A percentile compares a stretch with the other conserved stretches of the same genome.
Evolutionary conservation across 352 stramenopile species (phyloP).

Genomic region (Phytophthora pseudosyringae): DNA sequence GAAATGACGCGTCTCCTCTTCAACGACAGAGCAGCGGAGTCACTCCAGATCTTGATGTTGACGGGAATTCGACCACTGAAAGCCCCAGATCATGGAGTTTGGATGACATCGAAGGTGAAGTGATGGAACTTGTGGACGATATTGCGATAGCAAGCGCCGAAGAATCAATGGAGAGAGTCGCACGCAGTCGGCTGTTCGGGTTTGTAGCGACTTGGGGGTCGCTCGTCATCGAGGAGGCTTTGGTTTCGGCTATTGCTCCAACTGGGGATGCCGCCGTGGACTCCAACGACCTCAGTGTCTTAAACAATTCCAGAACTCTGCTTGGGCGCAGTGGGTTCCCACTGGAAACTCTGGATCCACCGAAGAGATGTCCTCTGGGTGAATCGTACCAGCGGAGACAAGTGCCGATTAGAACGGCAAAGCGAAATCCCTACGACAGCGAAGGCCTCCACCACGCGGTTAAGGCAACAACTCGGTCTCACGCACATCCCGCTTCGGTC

Average conservation of each 20-base stretch:
- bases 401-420: constrained; percentile 25
- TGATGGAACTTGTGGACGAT: constrained; percentile 33
- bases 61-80: background rate
- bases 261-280: constrained; percentile 25
- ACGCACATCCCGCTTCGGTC: constrained; percentile 20
- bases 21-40: background rate
- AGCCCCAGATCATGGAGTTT: constrained; percentile 8
- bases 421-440: constrained; percentile 18
- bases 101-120: constrained; percentile 40
- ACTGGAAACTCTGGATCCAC: constrained; percentile 17
- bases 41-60: background rate
- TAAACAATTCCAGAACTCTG: constrained; percentile 10
- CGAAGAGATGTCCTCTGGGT: constrained; percentile 23
- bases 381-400: constrained; percentile 29
- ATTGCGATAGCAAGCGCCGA: constrained; percentile 25
- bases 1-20: constrained; percentile 3
- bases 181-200: constrained; percentile 31
- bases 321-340: constrained; percentile 20
- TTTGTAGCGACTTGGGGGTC: constrained; percentile 34
- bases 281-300: background rate
- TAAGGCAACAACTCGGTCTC: constrained; percentile 18
- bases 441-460: constrained; percentile 24
- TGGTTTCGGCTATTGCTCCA: constrained; percentile 29
- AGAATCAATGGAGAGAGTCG: constrained; percentile 34
- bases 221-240: constrained; percentile 29